Base-by-base conservation (phyloP, 352 stramenopile genomes). In the Pythium scleroteichum region DNA sequence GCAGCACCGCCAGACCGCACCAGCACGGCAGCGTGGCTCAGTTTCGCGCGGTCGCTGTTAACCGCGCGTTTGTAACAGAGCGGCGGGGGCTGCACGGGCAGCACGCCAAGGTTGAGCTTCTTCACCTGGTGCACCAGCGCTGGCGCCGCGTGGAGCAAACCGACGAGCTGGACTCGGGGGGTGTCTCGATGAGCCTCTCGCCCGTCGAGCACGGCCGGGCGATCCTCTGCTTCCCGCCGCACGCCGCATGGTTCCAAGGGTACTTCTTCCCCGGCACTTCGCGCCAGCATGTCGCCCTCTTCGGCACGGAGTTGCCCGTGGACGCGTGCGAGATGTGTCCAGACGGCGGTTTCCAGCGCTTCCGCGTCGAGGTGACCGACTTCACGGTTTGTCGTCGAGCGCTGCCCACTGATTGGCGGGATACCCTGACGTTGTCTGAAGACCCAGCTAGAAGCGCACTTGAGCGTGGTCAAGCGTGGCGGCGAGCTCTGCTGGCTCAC, bases 301-400 rank as follows among this genome's bases (percentile, higher is more conserved):
- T 90, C 54, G 81, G 76, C 20, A 73, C 78, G 52, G 76, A 90
- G 58, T 63, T 79, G n/a, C 70, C 78, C 24, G 71, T 90, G 12
- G 81, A 90, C 53, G 76, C 74, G 74, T 87, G 63, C 53, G 64
- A 62, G 8, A 41, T 56, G 23, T 90, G 80, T 72, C 76, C 78
- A 1, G 74, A 90, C 64, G 80, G 80, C 63, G 80, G 80, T 7
- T 90, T 86, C 64, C 72, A 84, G 61, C 75, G 85, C 56, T 90
- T 78, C 67, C 56, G 66, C 6, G 53, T 90, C 42, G 87, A 76
- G 42, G 59, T 90, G 23, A 68, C 87, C 41, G 71, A 87, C 55
- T 90, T 87, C 67, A 65, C 68, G 27, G 73, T 81, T 41, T 12
- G 59, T 51, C 6, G 23, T 46, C 6, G 32, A 42, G 13, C 39